Evolutionary conservation across 257 asterid genomes (phyloP), one percentile per base, ranked within the genome.

Genomic region (Solanum virginianum): DNA sequence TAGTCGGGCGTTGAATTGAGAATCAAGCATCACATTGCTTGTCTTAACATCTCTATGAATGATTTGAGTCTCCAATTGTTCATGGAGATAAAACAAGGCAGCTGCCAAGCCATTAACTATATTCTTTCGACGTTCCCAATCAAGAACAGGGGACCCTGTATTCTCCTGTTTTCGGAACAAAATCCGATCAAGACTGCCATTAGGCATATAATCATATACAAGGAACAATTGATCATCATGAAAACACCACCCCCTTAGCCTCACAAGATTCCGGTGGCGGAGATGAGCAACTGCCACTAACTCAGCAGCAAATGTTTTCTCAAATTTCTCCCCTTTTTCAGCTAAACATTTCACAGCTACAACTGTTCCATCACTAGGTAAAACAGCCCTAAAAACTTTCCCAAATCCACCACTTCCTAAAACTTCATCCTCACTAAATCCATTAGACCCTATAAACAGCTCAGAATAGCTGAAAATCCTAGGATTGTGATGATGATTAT

Each of bases 391-490:
- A 89, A 89, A 95, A 22, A 96, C 99, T 68, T 90, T 80, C 55
- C 99, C 99, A 53, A 95, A 96, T 0, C 98, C 99, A 2, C 99
- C 99, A 84, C 96, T 92, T 3, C 99, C 99, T 22, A 96, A 92
- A 9, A 95, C 49, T 74, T 89, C 90, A 6, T 87, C 84, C 29
- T 88, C 87, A 71, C 87, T 86, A 84, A 96, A 96, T 5, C 97
- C 99, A 16, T 91, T 90, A 1, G 98, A 91, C 82, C 95, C 99
- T 10, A 96, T 86, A 85, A 91, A 97, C 4, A 97, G 95, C 94
- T 97, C 99, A 2, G 98, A 88, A 81, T 93, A 97, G 91, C 97
- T 92, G 85, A 95, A 97, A 2, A 91, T 90, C 80, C 98, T 92
- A 7, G 98, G 96, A 29, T 94, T 95, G 77, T 92, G 1, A 91